These are phyloP conservation scores for Cercospora sojina DNA, from an alignment of 2,329 filamentous ascomycete genomes.

Conservation along the genomic window DNA sequence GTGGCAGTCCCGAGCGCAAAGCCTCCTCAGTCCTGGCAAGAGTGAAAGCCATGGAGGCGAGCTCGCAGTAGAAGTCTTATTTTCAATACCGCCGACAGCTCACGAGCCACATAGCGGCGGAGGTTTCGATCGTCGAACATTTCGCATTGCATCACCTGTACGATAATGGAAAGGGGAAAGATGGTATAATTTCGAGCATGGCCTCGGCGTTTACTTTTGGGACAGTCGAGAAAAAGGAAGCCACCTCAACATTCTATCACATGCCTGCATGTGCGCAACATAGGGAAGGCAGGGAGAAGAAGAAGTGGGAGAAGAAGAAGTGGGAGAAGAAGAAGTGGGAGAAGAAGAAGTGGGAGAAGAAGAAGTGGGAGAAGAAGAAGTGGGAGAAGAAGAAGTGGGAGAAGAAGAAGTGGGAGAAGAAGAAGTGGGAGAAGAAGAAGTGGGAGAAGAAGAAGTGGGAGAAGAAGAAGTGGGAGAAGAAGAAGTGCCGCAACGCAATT, in stretches of 20 bases:
- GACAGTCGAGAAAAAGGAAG: neutral
- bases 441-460: too few species aligned
- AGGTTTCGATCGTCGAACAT: neutral
- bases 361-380: too few species aligned
- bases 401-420: too few species aligned
- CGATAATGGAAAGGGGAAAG: neutral
- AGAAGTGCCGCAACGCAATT: neutral
- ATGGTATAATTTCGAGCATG: neutral
- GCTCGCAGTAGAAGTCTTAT: neutral
- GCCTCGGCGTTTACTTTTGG: neutral
- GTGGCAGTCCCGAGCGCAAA: slow-evolving; percentile 21
- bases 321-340: too few species aligned
- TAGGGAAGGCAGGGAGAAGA: neutral
- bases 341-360: too few species aligned
- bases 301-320: too few species aligned
- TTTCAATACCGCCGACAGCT: neutral
- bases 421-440: too few species aligned
- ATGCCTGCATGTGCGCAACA: neutral
- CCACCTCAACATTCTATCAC: neutral
- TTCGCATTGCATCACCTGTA: slow-evolving; percentile 4
- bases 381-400: too few species aligned
- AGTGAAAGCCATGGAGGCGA: slow-evolving; percentile 29
- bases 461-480: too few species aligned
- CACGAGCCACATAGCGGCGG: neutral
- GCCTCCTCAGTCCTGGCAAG: slow-evolving; percentile 26